Conservation (phyloP, 768 basidiomycete genomes). For the Russula griseocarnosa region DNA sequence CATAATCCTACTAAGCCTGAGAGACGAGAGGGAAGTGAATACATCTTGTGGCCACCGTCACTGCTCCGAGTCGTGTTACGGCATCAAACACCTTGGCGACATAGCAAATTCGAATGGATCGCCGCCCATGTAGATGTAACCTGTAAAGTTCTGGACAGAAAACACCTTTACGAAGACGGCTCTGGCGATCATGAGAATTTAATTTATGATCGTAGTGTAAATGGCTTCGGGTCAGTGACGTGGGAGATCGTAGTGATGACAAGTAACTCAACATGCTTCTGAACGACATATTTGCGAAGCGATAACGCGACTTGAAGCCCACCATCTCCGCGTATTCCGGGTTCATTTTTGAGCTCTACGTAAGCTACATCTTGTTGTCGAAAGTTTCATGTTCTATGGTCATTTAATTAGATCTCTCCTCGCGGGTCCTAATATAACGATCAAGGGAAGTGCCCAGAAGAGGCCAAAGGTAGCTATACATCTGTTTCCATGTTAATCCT, state of each 20-base stretch:
- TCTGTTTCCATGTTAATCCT: not conserved
- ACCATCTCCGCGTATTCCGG: not conserved
- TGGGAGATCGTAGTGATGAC: not conserved
- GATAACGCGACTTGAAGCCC: not conserved
- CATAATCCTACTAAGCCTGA: no score
- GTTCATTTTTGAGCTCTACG: not conserved
- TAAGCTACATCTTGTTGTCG: not conserved
- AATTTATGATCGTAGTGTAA: not conserved
- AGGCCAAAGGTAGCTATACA: not conserved
- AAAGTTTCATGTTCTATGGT: not conserved
- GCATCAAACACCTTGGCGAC: not conserved
- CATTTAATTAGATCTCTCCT: no score
- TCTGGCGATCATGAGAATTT: no score
- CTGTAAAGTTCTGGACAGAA: no score
- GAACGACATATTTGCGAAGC: not conserved
- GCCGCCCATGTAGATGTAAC: no score
- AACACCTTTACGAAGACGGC: no score
- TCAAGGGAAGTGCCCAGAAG: not conserved
- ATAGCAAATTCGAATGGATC: not conserved
- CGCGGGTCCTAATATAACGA: not conserved
- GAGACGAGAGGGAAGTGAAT: no score
- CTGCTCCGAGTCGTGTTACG: not conserved
- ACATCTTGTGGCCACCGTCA: not conserved
- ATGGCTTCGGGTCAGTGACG: not conserved
- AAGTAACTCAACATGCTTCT: not conserved